These are phyloP conservation scores for Conringia planisiliqua DNA, from an alignment of 345 rosid species.

Conservation along the genomic window DNA sequence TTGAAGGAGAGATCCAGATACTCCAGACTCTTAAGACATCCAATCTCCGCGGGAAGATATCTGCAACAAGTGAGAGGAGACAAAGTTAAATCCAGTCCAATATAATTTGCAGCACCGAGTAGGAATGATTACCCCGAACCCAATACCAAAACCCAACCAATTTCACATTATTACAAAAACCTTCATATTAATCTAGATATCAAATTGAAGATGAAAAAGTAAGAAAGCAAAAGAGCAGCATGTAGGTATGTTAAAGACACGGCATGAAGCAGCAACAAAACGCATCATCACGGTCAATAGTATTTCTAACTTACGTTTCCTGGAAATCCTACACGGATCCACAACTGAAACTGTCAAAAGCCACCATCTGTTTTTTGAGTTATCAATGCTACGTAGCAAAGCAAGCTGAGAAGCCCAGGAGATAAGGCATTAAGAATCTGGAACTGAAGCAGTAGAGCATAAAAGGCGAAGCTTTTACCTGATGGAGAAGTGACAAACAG, in stretches of 20 bases:
- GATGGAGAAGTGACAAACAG: slow-evolving; percentile 86
- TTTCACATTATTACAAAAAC: neutral
- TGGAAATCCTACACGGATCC: slow-evolving; percentile 17
- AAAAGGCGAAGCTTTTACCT: slow-evolving; percentile 46
- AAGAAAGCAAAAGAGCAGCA: neutral
- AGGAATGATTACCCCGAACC: neutral
- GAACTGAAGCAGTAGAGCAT: neutral
- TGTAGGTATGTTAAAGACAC: neutral
- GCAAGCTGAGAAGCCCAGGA: slow-evolving; percentile 27
- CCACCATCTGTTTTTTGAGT: slow-evolving; percentile 8
- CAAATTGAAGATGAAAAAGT: neutral
- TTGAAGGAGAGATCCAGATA: slow-evolving; percentile 89
- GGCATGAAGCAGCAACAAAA: neutral
- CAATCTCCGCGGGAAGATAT: slow-evolving; percentile 92
- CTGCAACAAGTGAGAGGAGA: slow-evolving; percentile 43
- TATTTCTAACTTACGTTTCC: slow-evolving; percentile 28
- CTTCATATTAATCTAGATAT: neutral
- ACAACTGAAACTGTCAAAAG: slow-evolving; percentile 23
- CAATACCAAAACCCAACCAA: neutral
- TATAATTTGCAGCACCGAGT: neutral
- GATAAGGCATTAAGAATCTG: slow-evolving; percentile 14
- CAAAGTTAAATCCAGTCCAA: slow-evolving; percentile 12
- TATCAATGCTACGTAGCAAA: slow-evolving; percentile 15
- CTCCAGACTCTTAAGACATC: slow-evolving; percentile 75
- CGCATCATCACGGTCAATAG: neutral